Percentiles rank a stretch among this genome's conserved stretches.
These are phyloP conservation scores for Septoria linicola DNA, from an alignment of 2,329 filamentous ascomycete species.

Conservation along the genomic window DNA sequence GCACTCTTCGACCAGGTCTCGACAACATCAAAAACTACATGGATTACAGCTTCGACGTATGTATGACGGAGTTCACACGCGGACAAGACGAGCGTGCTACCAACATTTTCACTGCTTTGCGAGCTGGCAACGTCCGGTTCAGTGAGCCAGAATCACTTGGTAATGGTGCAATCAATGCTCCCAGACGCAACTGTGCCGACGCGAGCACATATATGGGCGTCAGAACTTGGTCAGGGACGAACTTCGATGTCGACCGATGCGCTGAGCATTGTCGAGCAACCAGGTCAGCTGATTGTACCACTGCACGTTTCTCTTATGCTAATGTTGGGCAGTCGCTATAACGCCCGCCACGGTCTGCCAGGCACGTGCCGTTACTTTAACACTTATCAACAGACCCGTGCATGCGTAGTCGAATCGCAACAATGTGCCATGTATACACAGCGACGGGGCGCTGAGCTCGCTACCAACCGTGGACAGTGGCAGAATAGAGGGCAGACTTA, in stretches of 20 bases:
- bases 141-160: neutral
- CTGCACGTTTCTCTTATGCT: neutral
- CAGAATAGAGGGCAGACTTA: neutral
- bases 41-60: conserved; percentile 2
- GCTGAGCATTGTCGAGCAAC: neutral
- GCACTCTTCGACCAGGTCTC: neutral
- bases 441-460: neutral
- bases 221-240: neutral
- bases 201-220: neutral
- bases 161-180: neutral
- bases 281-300: neutral
- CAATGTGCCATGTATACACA: neutral
- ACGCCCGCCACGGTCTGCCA: neutral
- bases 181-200: neutral
- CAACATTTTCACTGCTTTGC: neutral
- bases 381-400: neutral
- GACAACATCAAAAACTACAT: conserved; percentile 8
- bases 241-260: neutral
- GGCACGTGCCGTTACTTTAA: neutral
- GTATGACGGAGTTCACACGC: conserved; percentile 2
- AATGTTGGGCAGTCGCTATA: neutral
- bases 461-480: neutral
- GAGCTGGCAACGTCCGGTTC: neutral
- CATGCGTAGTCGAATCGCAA: neutral
- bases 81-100: neutral